Base-by-base conservation (phyloP, 352 stramenopile genomes). In the Phytophthora pistaciae region DNA sequence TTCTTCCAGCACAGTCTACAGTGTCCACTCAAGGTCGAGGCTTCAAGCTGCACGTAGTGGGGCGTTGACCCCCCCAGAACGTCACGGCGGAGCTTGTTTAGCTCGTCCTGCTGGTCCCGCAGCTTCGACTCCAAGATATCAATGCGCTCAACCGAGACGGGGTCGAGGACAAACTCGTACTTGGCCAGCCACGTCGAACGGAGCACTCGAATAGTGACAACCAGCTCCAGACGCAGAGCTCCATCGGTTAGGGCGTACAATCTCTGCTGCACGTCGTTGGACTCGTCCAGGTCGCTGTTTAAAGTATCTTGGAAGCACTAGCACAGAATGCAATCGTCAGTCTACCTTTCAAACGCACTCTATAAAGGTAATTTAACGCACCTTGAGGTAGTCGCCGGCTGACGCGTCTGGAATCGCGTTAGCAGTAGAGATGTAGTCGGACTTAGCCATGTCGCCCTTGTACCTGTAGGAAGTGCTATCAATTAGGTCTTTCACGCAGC, bases 101-200 rank as follows among this genome's bases (percentile, higher is more conserved):
- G 13, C 49, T 59, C 60, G 9, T 66, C 48, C 20, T 66, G 60
- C 36, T 58, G 44, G 25, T 66, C 60, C 10, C 25, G n/a, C 9
- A 60, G 4, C 36, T 49, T 59, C 16, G 60, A 59, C 21, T 66
- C 60, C 36, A 66, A 21, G 1, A 60, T 16, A 31, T 60, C 60
- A 44, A 66, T 66, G 31, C 60, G n/a, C 33, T 59, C 50, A 18
- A 66, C 60, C 10, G 49, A 42, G 5, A 60, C 36, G 9, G 60
- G 33, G 21, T 60, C 13, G 13, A 67, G 42, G 6, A 55, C 23
- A 23, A 67, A 67, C 3, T 21, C 21, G 38, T 60, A 67, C 23
- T 25, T 42, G 20, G 42, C 56, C 21, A 44, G 21, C 46, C 40
- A 18, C 21, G 40, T 54, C 6, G 56, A 53, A 7, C 13, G 56